Base-by-base conservation (phyloP, 805 yeast species). In the Metschnikowia bowlesiae region DNA sequence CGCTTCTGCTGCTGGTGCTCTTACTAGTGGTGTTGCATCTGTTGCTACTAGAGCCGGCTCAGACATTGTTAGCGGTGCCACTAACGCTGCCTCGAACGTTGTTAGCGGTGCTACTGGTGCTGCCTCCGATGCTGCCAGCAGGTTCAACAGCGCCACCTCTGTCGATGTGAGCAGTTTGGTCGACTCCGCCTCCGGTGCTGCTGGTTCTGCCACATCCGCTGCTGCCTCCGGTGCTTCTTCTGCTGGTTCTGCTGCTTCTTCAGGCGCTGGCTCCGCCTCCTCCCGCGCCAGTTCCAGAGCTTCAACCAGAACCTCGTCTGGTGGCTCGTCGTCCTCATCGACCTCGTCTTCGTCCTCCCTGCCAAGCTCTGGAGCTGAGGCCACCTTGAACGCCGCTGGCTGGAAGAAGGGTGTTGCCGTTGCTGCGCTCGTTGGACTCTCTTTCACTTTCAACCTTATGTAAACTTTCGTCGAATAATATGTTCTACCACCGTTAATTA, bases 351-450 rank as follows among this genome's bases (percentile, higher is more conserved):
- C 45, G 22, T 49, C 56, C 7, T 51, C 57, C 37, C 52, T 55
- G 11, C 55, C 50, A 29, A 57, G 62, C 32, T 60, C 52, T 37
- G 60, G 55, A 31, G 56, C 55, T 28, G 55, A 59, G 16, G 61
- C 53, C 47, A 48, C 53, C 48, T 44, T 49, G 42, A 34, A 57
- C 38, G 67, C 63, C 8, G 38, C 60, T 36, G 61, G 66, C 16
- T 70, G 73, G 75, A 71, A 71, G 62, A 69, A 61, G 60, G 64
- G 71, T 39, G 66, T 62, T 49, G 68, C 66, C 30, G 63, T 71
- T 40, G 71, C 69, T 42, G 71, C 68, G 46, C 42, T 71, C 47
- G 64, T 71, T 42, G 75, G 74, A 39, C 53, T 64, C 49, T 63
- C 73, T 36, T 67, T 71, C 51, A 49, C 69, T 31, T 55, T 68